Evolutionary conservation across 2,329 filamentous ascomycete genomes (phyloP).

Genomic region (Chaetoscypha palmicola): DNA sequence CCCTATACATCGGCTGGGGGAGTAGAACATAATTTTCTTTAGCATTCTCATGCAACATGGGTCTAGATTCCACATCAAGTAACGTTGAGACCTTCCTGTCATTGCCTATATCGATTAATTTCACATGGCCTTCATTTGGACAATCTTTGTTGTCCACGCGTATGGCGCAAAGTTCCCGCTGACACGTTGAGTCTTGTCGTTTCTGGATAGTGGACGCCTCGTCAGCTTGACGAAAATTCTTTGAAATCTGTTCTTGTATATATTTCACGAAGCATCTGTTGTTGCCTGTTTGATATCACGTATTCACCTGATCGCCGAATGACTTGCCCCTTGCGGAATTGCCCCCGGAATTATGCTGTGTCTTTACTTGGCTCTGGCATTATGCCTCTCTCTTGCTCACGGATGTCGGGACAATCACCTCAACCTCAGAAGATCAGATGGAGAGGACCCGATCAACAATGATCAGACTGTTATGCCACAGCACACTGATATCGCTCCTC

Average conservation of each 20-base stretch:
- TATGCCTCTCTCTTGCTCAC: conserved; percentile 10
- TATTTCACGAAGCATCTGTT: conserved; percentile 5
- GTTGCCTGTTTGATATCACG: conserved; percentile 1
- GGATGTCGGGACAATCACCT: conserved; percentile 10
- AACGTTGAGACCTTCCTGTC: conserved; percentile 1
- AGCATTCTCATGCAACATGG: too few species aligned
- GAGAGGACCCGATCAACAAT: conserved; percentile 6
- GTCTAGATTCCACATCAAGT: background rate
- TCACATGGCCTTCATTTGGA: background rate
- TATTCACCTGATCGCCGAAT: conserved; percentile 4
- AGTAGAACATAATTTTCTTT: too few species aligned
- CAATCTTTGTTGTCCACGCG: conserved; percentile 7
- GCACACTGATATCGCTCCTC: conserved; percentile 2
- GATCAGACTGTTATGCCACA: conserved; percentile 10
- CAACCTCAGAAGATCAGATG: conserved; percentile 3
- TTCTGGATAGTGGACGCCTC: background rate
- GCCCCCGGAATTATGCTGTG: conserved; percentile 6
- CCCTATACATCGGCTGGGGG: background rate
- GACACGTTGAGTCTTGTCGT: background rate
- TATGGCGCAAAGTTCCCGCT: background rate
- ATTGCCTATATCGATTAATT: conserved; percentile 1
- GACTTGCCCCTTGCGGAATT: conserved; percentile 2
- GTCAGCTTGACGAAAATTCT: background rate
- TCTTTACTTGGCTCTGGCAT: conserved; percentile 8
- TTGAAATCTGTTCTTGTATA: conserved; percentile 6